These are phyloP conservation scores for Chaetomiaceae sp. DNA, from an alignment of 2,329 filamentous ascomycete genomes.

Conservation along the genomic window DNA sequence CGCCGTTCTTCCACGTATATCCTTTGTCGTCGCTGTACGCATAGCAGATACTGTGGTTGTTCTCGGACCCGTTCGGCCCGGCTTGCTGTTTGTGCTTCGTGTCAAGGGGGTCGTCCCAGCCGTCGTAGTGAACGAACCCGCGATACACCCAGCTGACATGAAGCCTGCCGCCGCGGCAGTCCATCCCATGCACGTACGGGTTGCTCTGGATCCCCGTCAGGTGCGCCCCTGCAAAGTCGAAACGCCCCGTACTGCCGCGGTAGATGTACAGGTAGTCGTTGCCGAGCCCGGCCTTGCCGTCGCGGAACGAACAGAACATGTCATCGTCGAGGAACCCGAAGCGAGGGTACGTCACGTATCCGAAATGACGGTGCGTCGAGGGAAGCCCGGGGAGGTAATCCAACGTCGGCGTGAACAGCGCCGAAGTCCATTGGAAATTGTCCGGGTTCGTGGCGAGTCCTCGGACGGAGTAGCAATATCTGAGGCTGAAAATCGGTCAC, in stretches of 20 bases:
- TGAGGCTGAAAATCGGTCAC: constrained; percentile 22
- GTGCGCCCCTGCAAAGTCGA: constrained; percentile 37
- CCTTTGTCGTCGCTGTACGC: constrained; percentile 43
- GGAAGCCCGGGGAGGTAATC: constrained; percentile 34
- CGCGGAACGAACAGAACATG: constrained; percentile 46
- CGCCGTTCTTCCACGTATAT: constrained; percentile 38
- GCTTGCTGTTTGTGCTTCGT: constrained; percentile 39
- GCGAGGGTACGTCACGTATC: constrained; percentile 45
- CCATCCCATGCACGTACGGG: constrained; percentile 47
- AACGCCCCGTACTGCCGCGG: constrained; percentile 32
- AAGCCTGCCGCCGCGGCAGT: constrained; percentile 29
- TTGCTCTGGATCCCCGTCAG: constrained; percentile 43
- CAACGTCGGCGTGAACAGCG: constrained; percentile 36
- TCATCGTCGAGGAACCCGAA: constrained; percentile 38
- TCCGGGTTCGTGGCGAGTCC: constrained; percentile 32
- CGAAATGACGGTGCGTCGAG: constrained; percentile 28
- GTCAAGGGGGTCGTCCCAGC: constrained; percentile 38
- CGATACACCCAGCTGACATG: constrained; percentile 48
- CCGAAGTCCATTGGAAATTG: constrained; percentile 30
- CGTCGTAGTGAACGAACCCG: constrained; percentile 41
- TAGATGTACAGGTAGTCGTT: constrained; percentile 46
- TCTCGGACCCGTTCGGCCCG: constrained; percentile 40
- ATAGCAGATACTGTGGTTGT: constrained; percentile 48
- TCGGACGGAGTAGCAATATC: constrained; percentile 35
- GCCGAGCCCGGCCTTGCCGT: constrained; percentile 45